These are phyloP conservation scores for Coccomyxa subellipsoidea DNA, from an alignment of 163 green algal species.

Conservation along the genomic window DNA sequence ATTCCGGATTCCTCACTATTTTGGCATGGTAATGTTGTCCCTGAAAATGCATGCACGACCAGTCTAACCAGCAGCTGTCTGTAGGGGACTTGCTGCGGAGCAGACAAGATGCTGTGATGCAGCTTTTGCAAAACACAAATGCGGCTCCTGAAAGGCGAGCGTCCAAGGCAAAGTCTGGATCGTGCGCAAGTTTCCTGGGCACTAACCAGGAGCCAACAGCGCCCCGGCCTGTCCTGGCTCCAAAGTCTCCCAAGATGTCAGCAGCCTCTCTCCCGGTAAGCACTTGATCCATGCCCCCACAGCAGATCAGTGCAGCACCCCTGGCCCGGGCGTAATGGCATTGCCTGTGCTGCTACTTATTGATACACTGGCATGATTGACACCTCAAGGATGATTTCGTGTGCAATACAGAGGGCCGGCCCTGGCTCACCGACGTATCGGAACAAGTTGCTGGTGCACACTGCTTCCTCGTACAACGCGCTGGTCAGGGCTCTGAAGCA, in stretches of 20 bases:
- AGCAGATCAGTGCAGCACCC: too few relatives aligned
- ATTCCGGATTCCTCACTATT: not conserved
- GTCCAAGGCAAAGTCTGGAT: not conserved
- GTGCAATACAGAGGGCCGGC: not conserved
- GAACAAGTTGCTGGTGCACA: slow-evolving; percentile 46
- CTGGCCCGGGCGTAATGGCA: not conserved
- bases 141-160: too few relatives aligned
- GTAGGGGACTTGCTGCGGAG: too few relatives aligned
- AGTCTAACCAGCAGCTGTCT: too few relatives aligned
- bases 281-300: too few relatives aligned
- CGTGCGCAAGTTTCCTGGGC: not conserved
- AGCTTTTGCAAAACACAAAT: not conserved
- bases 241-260: too few relatives aligned
- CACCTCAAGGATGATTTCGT: not conserved
- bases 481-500: slow-evolving; percentile 42
- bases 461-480: slow-evolving; percentile 41
- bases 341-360: not conserved
- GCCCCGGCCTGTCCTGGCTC: too few relatives aligned
- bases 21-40: not conserved
- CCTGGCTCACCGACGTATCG: not conserved
- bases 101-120: not conserved
- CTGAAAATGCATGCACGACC: not conserved
- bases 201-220: too few relatives aligned
- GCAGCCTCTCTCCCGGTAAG: too few relatives aligned
- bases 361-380: not conserved